Conservation (phyloP, 495 filamentous ascomycete genomes). For the Xylaria longipes region DNA sequence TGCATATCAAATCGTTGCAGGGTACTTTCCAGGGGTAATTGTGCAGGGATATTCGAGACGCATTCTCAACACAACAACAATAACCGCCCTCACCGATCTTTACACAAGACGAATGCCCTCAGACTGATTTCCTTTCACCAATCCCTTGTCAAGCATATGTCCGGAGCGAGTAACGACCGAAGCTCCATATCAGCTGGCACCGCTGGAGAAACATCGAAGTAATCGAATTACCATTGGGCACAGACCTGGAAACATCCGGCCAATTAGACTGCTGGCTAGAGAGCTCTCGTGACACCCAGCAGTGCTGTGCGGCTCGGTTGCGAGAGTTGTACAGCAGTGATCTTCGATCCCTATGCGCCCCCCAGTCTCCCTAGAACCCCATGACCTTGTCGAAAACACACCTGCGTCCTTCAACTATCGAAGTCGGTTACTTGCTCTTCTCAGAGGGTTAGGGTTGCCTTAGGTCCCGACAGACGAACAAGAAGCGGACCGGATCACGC, state of each 20-base stretch:
- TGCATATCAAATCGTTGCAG: slow-evolving; percentile 36
- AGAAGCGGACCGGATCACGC: slow-evolving; percentile 16
- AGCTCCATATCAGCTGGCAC: slow-evolving; percentile 1
- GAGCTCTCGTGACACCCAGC: slow-evolving; percentile 8
- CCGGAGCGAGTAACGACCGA: slow-evolving; percentile 11
- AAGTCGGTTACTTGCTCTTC: background rate
- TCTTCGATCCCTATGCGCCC: slow-evolving; percentile 14
- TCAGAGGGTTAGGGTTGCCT: background rate
- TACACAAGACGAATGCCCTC: slow-evolving; percentile 35
- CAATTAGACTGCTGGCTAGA: slow-evolving; percentile 12
- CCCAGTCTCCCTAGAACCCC: slow-evolving; percentile 2
- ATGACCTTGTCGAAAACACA: slow-evolving; percentile 10
- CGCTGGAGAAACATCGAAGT: background rate
- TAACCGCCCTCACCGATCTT: slow-evolving; percentile 41
- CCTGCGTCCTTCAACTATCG: background rate
- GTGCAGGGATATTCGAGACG: slow-evolving; percentile 50
- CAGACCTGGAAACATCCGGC: slow-evolving; percentile 1
- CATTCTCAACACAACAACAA: slow-evolving; percentile 49
- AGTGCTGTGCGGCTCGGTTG: background rate
- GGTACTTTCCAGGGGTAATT: slow-evolving; percentile 29
- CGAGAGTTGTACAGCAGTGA: slow-evolving; percentile 6
- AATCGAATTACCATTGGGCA: background rate
- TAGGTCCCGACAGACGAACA: slow-evolving; percentile 3
- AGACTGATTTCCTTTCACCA: slow-evolving; percentile 36
- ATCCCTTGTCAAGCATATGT: slow-evolving; percentile 22